Base-by-base conservation (phyloP, 148 eudicot genomes). In the Chenopodium album region DNA sequence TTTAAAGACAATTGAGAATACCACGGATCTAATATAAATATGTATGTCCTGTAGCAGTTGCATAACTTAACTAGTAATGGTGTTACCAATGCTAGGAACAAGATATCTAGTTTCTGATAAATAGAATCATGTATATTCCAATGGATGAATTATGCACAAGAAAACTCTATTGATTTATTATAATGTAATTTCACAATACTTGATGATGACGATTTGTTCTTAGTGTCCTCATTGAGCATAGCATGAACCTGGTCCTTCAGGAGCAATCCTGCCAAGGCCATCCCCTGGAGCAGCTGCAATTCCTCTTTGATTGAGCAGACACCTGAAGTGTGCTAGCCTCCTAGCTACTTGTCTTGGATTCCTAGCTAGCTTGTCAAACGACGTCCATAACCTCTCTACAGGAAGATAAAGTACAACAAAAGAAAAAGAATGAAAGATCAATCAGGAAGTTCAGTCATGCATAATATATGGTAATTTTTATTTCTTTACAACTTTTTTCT, bases 301-400 rank as follows among this genome's bases (percentile, higher is more conserved):
- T 54, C 98, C 98, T 89, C 98, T 90, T 84, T 91, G 91, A 84
- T 91, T 95, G 73, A 95, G 80, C 85, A 95, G 80, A 73, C 98
- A 95, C 88, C 98, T 84, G 80, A 95, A 95, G 80, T 90, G 85
- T 52, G 96, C 85, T 77, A 95, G 90, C 80, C 98, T 84, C 73
- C 76, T 77, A 9, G 68, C 78, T 41, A 91, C 97, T 85, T 92
- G 68, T 50, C 50, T 68, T 7, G 97, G 91, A 84, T 93, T 79
- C 84, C 85, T 93, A 19, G 96, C 94, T 41, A 93, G 78, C 71
- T 85, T 87, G 79, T 87, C 89, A 37, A 67, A 81, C 7, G 91
- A 73, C 60, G 97, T 91, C 98, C 98, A 95, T 31, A 95, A 85
- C 85, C 98, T 90, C 93, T 95, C 98, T 95, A 73, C 69, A 79